Evolutionary conservation across 2,329 filamentous ascomycete genomes (phyloP).

Genomic region (Aspergillus eucalypticola): DNA sequence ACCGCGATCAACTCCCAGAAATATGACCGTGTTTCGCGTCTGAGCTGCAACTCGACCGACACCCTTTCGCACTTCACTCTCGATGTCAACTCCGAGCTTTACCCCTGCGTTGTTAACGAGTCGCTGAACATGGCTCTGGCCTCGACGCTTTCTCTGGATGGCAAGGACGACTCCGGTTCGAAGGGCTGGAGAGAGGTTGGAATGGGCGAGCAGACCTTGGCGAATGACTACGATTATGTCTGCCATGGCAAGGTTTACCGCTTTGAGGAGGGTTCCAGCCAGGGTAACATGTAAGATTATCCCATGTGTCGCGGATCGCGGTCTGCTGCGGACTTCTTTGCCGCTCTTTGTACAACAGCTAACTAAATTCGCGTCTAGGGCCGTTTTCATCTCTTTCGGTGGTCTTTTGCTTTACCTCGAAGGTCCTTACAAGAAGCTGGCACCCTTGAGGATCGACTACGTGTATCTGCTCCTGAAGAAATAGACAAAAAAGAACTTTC

Average conservation of each 20-base stretch:
- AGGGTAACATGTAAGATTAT: constrained; percentile 77
- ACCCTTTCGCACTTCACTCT: constrained; percentile 75
- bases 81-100: constrained; percentile 93
- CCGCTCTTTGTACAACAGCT: background rate
- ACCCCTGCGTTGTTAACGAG: constrained; percentile 73
- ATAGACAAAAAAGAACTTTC: constrained; percentile 44
- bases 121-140: constrained; percentile 79
- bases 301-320: background rate
- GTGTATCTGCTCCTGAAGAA: constrained; percentile 94
- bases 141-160: constrained; percentile 82
- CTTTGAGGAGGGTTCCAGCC: constrained; percentile 59
- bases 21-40: constrained; percentile 91
- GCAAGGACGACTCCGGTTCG: constrained; percentile 69
- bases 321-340: background rate
- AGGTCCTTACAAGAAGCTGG: constrained; percentile 94
- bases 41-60: constrained; percentile 75
- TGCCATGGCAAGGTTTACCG: constrained; percentile 55
- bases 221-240: constrained; percentile 54
- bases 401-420: constrained; percentile 87
- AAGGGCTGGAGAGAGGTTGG: constrained; percentile 74
- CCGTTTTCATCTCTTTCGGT: constrained; percentile 91
- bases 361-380: constrained; percentile 57
- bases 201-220: constrained; percentile 59
- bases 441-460: constrained; percentile 85
- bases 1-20: constrained; percentile 78